Base-by-base conservation (phyloP, 139 green algal genomes). In the Parachlorella kessleri region DNA sequence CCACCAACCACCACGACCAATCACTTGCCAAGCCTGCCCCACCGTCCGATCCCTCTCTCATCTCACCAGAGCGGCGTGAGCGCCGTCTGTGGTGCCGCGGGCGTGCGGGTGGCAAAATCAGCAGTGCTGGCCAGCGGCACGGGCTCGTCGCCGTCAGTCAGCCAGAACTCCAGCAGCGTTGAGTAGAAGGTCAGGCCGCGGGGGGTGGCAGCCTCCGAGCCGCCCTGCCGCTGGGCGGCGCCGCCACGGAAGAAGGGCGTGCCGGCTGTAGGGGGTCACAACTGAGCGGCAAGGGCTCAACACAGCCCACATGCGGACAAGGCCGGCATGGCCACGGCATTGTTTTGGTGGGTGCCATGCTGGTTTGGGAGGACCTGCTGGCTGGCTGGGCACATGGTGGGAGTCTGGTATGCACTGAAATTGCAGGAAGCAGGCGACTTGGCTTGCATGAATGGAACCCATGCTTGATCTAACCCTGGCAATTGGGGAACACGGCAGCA, bases 151-250 rank as follows among this genome's bases (percentile, higher is more conserved):
- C 84, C 70, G 53, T 95, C 92, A 26, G 89, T 93, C 54, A 95
- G 76, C 92, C 91, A 96, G 54, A 94, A 96, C 86, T 96, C 92
- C 1, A 94, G 32, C 39, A 96, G 81, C 48, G 76, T 82, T 21
- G 69, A 73, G 37, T 78, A 81, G 26, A 87, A 78, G 30, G 78
- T 66, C 14, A 72, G 35, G 26, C 81, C 81, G 9, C 73, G 74
- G 37, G 69, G 14, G 21, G 39, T 70, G 53, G 39, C 70, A 28
- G 48, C 48, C 21, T 18, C 48, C 28, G 30, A 26, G 32, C 78
- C 71, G 2, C 39, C 63, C 53, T 70, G 55, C 10, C 78, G 70
- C 66, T 74, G 71, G 35, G 55, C 35, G 48, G 66, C 2, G 41
- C 40, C 32, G 28, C 40, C 42, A 66, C 72, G 63, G 54, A 72